Conservation (phyloP, 2,329 filamentous ascomycete genomes). For the Exophiala viscosa region DNA sequence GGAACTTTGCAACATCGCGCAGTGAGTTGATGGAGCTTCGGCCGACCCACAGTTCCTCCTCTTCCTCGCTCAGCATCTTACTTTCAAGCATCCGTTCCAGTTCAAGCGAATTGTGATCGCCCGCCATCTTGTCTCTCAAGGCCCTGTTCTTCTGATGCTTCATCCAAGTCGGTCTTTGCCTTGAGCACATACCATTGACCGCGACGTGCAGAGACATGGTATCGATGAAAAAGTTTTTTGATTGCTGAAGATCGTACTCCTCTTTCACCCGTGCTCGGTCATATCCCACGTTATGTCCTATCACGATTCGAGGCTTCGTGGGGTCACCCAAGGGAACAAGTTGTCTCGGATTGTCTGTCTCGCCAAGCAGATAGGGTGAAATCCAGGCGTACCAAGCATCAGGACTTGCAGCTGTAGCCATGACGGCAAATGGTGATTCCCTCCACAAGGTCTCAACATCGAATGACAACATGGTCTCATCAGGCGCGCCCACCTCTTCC, state of each 20-base stretch:
- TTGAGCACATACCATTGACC: conserved; percentile 98
- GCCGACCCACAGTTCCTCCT: conserved; percentile 94
- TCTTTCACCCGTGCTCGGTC: conserved; percentile 84
- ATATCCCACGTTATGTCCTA: conserved; percentile 95
- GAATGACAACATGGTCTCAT: conserved; percentile 81
- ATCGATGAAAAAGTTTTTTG: conserved; percentile 82
- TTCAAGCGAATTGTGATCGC: conserved; percentile 66
- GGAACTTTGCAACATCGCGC: conserved; percentile 92
- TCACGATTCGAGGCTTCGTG: conserved; percentile 67
- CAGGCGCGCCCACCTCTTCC: conserved; percentile 71
- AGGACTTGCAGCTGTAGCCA: conserved; percentile 89
- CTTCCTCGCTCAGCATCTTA: conserved; percentile 68
- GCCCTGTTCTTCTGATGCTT: conserved; percentile 90
- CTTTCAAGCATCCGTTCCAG: conserved; percentile 67
- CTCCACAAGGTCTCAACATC: conserved; percentile 98
- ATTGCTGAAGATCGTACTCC: conserved; percentile 81
- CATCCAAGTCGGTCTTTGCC: conserved; percentile 95
- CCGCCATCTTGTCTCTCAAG: conserved; percentile 72
- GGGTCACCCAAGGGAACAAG: conserved; percentile 83
- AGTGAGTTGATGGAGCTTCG: conserved; percentile 93
- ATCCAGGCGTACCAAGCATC: conserved; percentile 97
- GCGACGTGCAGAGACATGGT: conserved; percentile 98
- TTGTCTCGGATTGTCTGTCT: conserved; percentile 72
- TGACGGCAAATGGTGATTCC: conserved; percentile 84
- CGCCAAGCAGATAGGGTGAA: conserved; percentile 87